These are phyloP conservation scores for Hymenoscyphus linearis DNA, from an alignment of 2,329 filamentous ascomycete genomes.

Conservation along the genomic window DNA sequence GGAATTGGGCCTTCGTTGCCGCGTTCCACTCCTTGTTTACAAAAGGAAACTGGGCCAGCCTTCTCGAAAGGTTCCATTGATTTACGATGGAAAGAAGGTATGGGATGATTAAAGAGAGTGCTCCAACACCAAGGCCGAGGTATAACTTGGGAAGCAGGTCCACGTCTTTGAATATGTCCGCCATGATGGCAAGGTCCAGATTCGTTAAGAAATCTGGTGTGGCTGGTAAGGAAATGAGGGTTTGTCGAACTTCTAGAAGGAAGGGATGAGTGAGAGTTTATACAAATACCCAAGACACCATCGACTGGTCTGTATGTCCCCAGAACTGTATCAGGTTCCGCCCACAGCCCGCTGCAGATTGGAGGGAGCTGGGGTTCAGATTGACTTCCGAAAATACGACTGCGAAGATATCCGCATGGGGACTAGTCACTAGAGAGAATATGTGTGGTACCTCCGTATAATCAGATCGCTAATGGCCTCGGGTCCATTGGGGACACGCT, in stretches of 20 bases:
- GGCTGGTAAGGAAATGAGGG: not conserved
- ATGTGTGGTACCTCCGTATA: too few relatives aligned
- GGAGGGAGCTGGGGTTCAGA: not conserved
- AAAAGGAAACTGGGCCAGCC: slow-evolving; percentile 10
- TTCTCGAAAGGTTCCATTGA: slow-evolving; percentile 1
- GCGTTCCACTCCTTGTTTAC: slow-evolving; percentile 14
- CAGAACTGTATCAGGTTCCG: not conserved
- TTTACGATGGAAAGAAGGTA: not conserved
- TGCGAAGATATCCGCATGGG: not conserved
- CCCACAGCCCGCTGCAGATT: not conserved
- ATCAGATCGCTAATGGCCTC: not conserved
- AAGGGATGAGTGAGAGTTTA: not conserved
- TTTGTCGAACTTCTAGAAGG: not conserved
- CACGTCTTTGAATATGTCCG: not conserved
- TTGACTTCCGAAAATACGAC: not conserved
- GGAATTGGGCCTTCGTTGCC: slow-evolving; percentile 9
- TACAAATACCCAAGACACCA: not conserved
- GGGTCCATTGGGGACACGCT: not conserved
- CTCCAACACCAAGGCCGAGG: not conserved
- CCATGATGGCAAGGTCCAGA: not conserved
- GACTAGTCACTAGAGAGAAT: too few relatives aligned
- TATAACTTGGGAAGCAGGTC: not conserved
- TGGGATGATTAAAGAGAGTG: not conserved
- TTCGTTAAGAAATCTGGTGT: not conserved
- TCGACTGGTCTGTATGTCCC: not conserved